Percentiles rank a stretch among this genome's conserved stretches.
Conservation (phyloP, 1,139 yeast genomes). For the Geotrichum armillariae region DNA sequence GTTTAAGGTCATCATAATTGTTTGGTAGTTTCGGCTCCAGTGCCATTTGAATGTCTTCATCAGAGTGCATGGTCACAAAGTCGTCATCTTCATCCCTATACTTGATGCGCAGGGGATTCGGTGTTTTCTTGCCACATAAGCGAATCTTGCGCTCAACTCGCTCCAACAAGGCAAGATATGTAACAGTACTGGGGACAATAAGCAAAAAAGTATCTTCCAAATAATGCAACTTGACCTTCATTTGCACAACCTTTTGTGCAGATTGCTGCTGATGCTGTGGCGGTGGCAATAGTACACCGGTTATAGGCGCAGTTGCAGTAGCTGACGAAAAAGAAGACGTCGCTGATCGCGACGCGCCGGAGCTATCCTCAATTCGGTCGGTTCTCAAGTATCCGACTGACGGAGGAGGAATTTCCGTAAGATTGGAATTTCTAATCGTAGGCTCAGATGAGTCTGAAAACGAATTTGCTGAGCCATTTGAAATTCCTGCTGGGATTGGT, state of each 20-base stretch:
- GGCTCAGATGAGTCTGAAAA: not conserved
- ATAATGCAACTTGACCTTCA: constrained; percentile 54
- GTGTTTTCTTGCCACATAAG: constrained; percentile 42
- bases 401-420: constrained; percentile 19
- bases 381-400: constrained; percentile 7
- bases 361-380: not conserved
- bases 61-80: constrained; percentile 79
- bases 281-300: constrained; percentile 3
- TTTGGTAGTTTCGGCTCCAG: constrained; percentile 31
- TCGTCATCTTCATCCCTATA: constrained; percentile 97
- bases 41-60: constrained; percentile 62
- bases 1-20: constrained; percentile 1
- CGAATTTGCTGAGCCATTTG: not conserved
- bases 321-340: constrained; percentile 8
- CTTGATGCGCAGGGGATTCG: constrained; percentile 55
- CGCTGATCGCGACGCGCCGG: constrained; percentile 1
- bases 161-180: constrained; percentile 48
- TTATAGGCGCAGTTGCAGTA: no score
- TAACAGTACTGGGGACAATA: constrained; percentile 49
- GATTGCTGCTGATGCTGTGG: not conserved
- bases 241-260: constrained; percentile 10
- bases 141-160: constrained; percentile 48
- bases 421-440: constrained; percentile 15
- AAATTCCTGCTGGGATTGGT: constrained; percentile 6
- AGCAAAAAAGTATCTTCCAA: constrained; percentile 46